Conservation (phyloP, 2,329 filamentous ascomycete genomes). For the Nigrospora sphaerica region DNA sequence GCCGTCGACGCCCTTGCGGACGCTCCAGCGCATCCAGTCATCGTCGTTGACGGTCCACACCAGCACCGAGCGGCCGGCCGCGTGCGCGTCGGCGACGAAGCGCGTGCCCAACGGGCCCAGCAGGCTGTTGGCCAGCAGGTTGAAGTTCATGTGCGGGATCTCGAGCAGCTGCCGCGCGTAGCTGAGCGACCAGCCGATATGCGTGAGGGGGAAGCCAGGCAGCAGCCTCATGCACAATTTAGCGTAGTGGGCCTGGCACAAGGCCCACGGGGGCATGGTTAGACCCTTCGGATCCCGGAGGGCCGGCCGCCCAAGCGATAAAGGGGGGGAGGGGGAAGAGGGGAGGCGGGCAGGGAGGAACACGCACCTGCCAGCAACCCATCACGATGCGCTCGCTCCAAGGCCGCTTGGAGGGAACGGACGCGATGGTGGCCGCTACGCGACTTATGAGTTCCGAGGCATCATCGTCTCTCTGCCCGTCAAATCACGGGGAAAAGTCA, state of each 20-base stretch:
- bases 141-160: constrained; percentile 66
- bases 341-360: not conserved
- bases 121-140: constrained; percentile 63
- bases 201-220: constrained; percentile 55
- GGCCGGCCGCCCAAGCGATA: not conserved
- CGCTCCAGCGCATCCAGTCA: constrained; percentile 74
- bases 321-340: constrained; percentile 4
- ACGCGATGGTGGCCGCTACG: constrained; percentile 56
- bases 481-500: not conserved
- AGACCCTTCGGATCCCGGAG: too few species aligned
- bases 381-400: constrained; percentile 73
- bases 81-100: constrained; percentile 58
- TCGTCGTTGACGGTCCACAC: constrained; percentile 85
- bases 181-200: constrained; percentile 59
- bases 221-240: constrained; percentile 54
- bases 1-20: constrained; percentile 62
- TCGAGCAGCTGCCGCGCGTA: constrained; percentile 68
- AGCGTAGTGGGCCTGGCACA: constrained; percentile 55
- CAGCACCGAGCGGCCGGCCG: constrained; percentile 53
- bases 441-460: constrained; percentile 62
- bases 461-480: constrained; percentile 58
- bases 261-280: not conserved
- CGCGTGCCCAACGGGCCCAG: constrained; percentile 58
- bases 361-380: constrained; percentile 70
- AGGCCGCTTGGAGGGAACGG: constrained; percentile 39